Conservation (phyloP, 257 asterid genomes). For the Solanum pimpinellifolium region DNA sequence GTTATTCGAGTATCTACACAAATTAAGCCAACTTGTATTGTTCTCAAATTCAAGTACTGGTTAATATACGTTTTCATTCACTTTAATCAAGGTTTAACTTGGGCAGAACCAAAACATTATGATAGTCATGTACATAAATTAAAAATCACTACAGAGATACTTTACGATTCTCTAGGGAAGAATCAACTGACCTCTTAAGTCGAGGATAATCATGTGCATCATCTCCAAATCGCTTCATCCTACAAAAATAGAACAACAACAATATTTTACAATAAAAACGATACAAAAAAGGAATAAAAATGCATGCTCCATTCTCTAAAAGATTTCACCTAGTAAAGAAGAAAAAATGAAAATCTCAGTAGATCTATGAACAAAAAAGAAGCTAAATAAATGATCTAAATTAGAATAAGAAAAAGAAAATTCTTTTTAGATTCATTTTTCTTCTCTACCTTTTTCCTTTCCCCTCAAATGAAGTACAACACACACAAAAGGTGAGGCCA, state of each 20-base stretch:
- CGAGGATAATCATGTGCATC: constrained; percentile 20
- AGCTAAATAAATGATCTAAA: no score
- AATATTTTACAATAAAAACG: neutral
- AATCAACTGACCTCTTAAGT: constrained; percentile 58
- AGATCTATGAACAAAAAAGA: neutral
- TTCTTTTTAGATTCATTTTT: no score
- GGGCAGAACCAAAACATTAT: neutral
- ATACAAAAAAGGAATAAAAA: no score
- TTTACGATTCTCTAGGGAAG: constrained; percentile 76
- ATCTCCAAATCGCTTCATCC: constrained; percentile 73
- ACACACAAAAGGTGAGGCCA: neutral
- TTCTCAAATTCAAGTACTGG: neutral
- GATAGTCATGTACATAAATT: neutral
- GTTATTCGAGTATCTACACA: neutral
- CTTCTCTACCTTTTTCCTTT: neutral
- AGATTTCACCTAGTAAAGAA: neutral
- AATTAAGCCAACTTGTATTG: neutral
- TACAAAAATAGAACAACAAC: constrained; percentile 13
- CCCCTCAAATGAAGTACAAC: neutral
- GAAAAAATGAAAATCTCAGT: no score
- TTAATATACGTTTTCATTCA: neutral
- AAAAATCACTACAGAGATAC: neutral
- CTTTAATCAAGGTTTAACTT: neutral
- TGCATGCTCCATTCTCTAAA: neutral
- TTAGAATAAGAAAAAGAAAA: no score